These are phyloP conservation scores for Wallacemonas sp. DNA, from an alignment of 208 protist species.

Conservation along the genomic window DNA sequence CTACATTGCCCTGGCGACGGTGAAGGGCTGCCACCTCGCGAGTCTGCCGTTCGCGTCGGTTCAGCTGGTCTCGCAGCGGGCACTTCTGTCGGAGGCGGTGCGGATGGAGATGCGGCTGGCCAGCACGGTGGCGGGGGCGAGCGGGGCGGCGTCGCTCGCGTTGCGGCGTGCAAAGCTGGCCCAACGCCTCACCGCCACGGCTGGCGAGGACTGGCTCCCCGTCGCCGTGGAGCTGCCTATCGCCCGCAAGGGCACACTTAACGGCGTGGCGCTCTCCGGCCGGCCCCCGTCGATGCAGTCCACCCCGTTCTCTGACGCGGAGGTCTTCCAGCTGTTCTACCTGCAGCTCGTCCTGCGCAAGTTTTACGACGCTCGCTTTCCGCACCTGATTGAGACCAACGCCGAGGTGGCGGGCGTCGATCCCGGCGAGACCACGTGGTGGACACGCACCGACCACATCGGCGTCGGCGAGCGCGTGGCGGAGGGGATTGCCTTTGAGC, in stretches of 20 bases:
- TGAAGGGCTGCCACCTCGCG: conserved; percentile 44
- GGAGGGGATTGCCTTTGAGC: conserved; percentile 60
- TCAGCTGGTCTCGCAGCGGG: conserved; percentile 36
- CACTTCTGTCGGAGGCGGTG: conserved; percentile 24
- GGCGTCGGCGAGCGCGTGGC: conserved; percentile 32
- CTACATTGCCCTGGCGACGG: conserved; percentile 55
- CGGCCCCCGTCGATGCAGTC: conserved; percentile 41
- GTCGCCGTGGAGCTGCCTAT: conserved; percentile 39
- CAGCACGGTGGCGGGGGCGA: background rate
- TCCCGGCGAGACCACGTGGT: background rate
- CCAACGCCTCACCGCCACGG: background rate
- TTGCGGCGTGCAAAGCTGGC: background rate
- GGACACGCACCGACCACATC: conserved; percentile 51
- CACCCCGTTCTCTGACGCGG: conserved; percentile 73
- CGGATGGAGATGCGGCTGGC: conserved; percentile 37
- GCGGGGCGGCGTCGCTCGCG: conserved; percentile 5
- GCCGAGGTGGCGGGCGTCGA: background rate
- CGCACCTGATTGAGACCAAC: conserved; percentile 32
- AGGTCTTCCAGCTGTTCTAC: conserved; percentile 88
- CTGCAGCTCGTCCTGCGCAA: conserved; percentile 81
- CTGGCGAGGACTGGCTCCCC: conserved; percentile 16
- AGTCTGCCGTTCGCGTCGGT: conserved; percentile 51
- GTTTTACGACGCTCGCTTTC: conserved; percentile 73
- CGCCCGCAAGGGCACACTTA: conserved; percentile 32
- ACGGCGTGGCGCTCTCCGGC: background rate